A percentile compares a stretch with the other conserved stretches of the same genome.
These are phyloP conservation scores for Suillus luteus DNA, from an alignment of 768 basidiomycete species.

Conservation along the genomic window DNA sequence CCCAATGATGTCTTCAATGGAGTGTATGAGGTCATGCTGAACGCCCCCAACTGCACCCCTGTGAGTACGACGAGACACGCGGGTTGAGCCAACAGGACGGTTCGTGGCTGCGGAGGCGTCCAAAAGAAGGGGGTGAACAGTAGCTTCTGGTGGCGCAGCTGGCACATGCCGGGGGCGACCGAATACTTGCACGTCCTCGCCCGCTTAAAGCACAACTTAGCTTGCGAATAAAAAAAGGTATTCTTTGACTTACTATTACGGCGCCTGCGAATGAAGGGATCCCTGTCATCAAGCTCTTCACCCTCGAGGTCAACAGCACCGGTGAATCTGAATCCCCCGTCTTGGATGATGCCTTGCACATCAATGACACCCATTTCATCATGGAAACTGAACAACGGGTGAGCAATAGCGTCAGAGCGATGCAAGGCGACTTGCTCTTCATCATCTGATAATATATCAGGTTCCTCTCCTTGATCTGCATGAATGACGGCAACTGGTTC, in stretches of 20 bases:
- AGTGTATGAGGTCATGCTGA: slow-evolving; percentile 65
- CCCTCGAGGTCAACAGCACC: slow-evolving; percentile 52
- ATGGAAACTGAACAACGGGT: slow-evolving; percentile 36
- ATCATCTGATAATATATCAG: slow-evolving; percentile 64
- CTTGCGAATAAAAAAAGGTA: slow-evolving; percentile 3
- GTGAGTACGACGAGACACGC: slow-evolving; percentile 56
- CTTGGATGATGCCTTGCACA: slow-evolving; percentile 36
- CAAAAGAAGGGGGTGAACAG: slow-evolving; percentile 79
- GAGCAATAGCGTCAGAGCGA: slow-evolving; percentile 15
- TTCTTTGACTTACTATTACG: slow-evolving; percentile 30
- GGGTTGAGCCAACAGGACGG: slow-evolving; percentile 48
- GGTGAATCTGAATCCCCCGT: slow-evolving; percentile 57
- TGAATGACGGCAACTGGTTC: slow-evolving; percentile 62
- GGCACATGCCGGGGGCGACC: slow-evolving; percentile 58
- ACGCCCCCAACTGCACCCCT: slow-evolving; percentile 51
- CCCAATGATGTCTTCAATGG: slow-evolving; percentile 81
- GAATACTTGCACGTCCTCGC: slow-evolving; percentile 63
- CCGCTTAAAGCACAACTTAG: slow-evolving; percentile 31
- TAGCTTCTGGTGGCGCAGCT: slow-evolving; percentile 62
- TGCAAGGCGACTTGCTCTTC: slow-evolving; percentile 50
- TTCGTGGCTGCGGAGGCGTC: slow-evolving; percentile 53
- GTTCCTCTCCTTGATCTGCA: slow-evolving; percentile 61
- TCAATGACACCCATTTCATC: slow-evolving; percentile 43
- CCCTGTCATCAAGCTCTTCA: slow-evolving; percentile 45
- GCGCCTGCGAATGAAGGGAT: slow-evolving; percentile 54